Conservation (phyloP, 2,329 filamentous ascomycete species). For the Ceratocystis colombiana region DNA sequence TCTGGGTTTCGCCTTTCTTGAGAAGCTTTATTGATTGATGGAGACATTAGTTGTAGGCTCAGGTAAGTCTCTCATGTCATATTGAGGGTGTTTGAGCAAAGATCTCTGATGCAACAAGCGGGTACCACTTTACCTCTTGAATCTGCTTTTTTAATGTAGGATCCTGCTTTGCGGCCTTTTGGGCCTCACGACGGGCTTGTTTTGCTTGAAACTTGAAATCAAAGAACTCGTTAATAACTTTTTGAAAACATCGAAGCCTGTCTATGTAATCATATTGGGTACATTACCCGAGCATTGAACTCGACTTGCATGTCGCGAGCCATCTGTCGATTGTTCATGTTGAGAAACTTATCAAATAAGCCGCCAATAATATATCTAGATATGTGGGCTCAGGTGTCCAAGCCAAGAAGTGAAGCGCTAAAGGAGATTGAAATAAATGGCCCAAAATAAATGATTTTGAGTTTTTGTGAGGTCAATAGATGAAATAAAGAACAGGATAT, state of each 20-base stretch:
- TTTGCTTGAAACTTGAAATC: conserved; percentile 47
- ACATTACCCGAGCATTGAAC: conserved; percentile 47
- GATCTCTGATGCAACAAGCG: background rate
- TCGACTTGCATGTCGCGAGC: conserved; percentile 53
- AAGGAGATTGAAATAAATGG: too few relatives aligned
- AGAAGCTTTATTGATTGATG: conserved; percentile 36
- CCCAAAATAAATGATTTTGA: too few relatives aligned
- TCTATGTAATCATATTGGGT: background rate
- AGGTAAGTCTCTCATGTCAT: background rate
- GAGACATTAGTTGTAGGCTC: background rate
- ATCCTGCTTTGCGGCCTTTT: conserved; percentile 52
- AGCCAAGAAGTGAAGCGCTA: too few relatives aligned
- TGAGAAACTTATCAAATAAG: conserved; percentile 26
- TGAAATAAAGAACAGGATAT: background rate
- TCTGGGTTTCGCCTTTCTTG: conserved; percentile 53
- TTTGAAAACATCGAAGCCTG: too few relatives aligned
- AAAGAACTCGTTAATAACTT: background rate
- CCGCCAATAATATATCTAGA: too few relatives aligned
- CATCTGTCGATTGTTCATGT: conserved; percentile 50
- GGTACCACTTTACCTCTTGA: conserved; percentile 37
- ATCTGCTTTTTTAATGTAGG: conserved; percentile 53
- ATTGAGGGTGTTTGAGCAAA: background rate
- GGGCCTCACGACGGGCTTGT: conserved; percentile 50
- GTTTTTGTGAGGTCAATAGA: too few relatives aligned
- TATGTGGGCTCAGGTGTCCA: too few relatives aligned